Evolutionary conservation across 768 basidiomycete species (phyloP).

Genomic region (Candolleomyces eurysporus): DNA sequence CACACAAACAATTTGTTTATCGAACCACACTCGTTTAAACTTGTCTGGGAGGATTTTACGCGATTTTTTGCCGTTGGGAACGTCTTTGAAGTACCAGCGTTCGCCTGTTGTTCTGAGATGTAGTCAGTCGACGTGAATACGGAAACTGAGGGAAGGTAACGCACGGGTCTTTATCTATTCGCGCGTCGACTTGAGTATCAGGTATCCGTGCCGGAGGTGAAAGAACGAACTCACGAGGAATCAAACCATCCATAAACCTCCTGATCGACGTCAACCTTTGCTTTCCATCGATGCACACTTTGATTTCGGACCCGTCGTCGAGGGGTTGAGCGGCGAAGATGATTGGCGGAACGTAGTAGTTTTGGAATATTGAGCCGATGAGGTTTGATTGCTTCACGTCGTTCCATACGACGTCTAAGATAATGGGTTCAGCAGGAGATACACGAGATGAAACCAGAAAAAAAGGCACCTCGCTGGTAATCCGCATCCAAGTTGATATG

Average conservation of each 20-base stretch:
- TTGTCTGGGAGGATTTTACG: slow-evolving; percentile 45
- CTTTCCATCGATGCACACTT: slow-evolving; percentile 78
- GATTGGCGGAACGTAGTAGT: slow-evolving; percentile 62
- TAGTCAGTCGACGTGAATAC: not conserved
- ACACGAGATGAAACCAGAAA: too few relatives aligned
- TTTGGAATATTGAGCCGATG: slow-evolving; percentile 76
- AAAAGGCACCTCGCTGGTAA: slow-evolving; percentile 65
- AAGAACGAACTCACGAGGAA: slow-evolving; percentile 43
- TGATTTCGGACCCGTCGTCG: slow-evolving; percentile 64
- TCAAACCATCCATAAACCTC: slow-evolving; percentile 42
- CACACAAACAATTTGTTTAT: slow-evolving; percentile 80
- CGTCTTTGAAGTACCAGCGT: slow-evolving; percentile 11
- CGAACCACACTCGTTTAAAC: slow-evolving; percentile 58
- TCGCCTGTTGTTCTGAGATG: not conserved
- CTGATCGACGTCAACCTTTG: slow-evolving; percentile 76
- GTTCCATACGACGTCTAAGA: slow-evolving; percentile 74
- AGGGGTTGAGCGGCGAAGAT: slow-evolving; percentile 59
- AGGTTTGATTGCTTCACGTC: slow-evolving; percentile 72
- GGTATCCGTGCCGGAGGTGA: slow-evolving; percentile 16
- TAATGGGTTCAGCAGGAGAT: too few relatives aligned
- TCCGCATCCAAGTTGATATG: slow-evolving; percentile 76
- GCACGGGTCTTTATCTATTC: too few relatives aligned
- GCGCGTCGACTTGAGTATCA: not conserved
- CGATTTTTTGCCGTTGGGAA: slow-evolving; percentile 15
- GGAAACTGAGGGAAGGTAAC: too few relatives aligned